Percentiles rank a stretch among this genome's conserved stretches.
Conservation (phyloP, 257 asterid genomes). For the Solanum pinnatisectum region DNA sequence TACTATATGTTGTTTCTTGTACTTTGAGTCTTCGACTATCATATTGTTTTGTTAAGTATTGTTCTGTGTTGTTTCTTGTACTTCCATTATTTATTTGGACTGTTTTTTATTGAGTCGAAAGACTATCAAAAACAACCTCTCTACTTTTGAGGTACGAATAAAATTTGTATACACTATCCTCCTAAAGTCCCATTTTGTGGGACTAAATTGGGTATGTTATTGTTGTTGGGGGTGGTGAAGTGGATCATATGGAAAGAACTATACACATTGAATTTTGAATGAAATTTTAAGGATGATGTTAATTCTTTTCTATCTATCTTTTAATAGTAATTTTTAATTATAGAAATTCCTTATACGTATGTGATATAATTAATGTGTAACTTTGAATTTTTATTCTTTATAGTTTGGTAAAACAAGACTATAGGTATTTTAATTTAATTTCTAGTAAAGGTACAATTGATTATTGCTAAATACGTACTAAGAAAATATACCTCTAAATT, state of each 20-base stretch:
- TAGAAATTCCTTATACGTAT: not conserved
- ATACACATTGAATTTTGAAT: not conserved
- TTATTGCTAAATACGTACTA: not conserved
- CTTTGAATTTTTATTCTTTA: not conserved
- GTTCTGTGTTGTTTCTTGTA: not conserved
- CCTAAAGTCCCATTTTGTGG: not conserved
- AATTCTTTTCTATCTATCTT: not conserved
- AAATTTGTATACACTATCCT: not conserved
- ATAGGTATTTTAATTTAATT: not conserved
- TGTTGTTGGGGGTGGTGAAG: not conserved
- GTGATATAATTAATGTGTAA: not conserved
- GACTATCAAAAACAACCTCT: not conserved
- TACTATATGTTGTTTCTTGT: not conserved
- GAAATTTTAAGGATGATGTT: not conserved
- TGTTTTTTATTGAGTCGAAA: not conserved
- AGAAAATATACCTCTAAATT: not conserved
- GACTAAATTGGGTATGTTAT: not conserved
- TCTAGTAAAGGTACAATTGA: not conserved
- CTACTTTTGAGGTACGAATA: not conserved
- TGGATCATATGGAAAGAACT: not conserved
- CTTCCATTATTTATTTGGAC: not conserved
- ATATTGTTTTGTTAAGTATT: not conserved
- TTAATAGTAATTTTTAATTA: not conserved
- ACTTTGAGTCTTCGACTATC: too few species aligned
- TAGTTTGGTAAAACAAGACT: not conserved